These are phyloP conservation scores for Citrus sinensis DNA, from an alignment of 345 rosid genomes.

Conservation along the genomic window DNA sequence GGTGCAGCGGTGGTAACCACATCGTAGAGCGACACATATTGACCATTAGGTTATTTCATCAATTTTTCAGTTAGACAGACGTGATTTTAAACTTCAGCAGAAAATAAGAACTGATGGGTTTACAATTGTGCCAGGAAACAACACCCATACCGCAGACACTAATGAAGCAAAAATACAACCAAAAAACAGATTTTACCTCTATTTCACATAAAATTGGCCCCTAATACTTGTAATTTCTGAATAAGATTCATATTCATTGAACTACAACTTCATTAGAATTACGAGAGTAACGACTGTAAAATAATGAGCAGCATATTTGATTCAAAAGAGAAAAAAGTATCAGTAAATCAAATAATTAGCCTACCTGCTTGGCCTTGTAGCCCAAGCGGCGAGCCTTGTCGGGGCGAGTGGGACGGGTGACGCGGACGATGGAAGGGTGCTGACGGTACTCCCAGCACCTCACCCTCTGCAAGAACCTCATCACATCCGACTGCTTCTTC, in stretches of 20 bases:
- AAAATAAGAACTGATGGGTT: not conserved
- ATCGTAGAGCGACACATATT: not conserved
- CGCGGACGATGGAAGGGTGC: constrained; percentile 91
- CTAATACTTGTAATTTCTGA: not conserved
- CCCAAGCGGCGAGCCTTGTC: constrained; percentile 95
- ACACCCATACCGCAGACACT: not conserved
- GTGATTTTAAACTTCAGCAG: not conserved
- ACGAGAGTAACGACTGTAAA: too few relatives aligned
- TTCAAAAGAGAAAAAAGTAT: not conserved
- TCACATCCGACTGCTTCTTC: constrained; percentile 99
- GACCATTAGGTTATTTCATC: not conserved
- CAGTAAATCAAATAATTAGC: constrained; percentile 21
- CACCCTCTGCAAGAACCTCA: constrained; percentile 96
- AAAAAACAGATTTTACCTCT: not conserved
- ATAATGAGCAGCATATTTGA: too few relatives aligned
- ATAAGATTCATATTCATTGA: not conserved
- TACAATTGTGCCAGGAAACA: not conserved
- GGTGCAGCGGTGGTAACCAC: not conserved
- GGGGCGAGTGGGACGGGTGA: constrained; percentile 91
- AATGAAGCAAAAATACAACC: not conserved
- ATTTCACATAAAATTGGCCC: not conserved
- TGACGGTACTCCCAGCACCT: constrained; percentile 99
- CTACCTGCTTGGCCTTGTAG: constrained; percentile 99
- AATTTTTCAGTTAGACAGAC: too few relatives aligned
- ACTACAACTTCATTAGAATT: not conserved